A percentile compares a stretch with the other conserved stretches of the same genome.
These are phyloP conservation scores for Pharus latifolius DNA, from an alignment of 176 grass and related monocot genomes.

Conservation along the genomic window DNA sequence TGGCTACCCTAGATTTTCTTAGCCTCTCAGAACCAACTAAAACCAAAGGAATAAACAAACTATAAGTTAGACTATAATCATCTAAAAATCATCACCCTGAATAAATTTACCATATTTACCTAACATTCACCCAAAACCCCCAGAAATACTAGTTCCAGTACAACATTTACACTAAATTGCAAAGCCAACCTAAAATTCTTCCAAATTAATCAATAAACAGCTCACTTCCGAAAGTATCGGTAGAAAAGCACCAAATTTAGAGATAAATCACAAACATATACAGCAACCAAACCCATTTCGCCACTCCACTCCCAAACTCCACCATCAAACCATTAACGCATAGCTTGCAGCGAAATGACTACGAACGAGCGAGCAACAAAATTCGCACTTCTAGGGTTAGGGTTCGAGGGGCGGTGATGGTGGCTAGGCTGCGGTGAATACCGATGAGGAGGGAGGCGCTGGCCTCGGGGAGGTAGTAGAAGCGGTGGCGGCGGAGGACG, in stretches of 20 bases:
- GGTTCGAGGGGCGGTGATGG: neutral
- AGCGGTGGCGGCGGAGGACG: constrained; percentile 78
- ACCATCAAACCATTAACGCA: neutral
- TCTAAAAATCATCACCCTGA: neutral
- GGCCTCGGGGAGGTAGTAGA: constrained; percentile 99
- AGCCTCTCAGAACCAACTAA: neutral
- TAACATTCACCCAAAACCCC: neutral
- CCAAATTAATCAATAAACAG: neutral
- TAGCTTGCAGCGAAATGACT: neutral
- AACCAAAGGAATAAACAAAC: neutral
- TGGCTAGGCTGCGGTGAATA: neutral
- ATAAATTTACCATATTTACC: neutral
- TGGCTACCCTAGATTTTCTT: neutral
- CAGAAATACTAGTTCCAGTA: neutral
- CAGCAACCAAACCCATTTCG: neutral
- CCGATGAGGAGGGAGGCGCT: constrained; percentile 96
- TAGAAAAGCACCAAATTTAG: neutral
- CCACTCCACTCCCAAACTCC: neutral
- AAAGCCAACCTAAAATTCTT: neutral
- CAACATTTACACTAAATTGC: neutral
- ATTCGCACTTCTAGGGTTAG: neutral
- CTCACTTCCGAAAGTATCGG: neutral
- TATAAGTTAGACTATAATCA: neutral
- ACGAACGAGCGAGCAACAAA: neutral
- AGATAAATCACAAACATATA: no score